Base-by-base conservation (phyloP, 192 early-diverging fungal genomes). In the Coemansia erecta region DNA sequence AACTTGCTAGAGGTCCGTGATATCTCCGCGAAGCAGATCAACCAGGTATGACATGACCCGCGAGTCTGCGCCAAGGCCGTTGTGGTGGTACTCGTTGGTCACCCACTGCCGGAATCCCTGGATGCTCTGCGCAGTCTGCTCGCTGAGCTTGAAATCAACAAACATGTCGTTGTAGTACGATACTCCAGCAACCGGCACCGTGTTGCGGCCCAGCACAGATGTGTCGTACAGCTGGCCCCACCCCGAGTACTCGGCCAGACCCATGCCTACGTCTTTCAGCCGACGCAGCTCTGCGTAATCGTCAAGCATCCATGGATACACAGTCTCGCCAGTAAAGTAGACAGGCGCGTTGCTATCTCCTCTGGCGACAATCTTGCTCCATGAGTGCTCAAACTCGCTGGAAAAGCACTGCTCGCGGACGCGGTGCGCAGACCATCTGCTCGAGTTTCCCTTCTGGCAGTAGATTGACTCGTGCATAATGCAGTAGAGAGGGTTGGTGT, bases 121-220 rank as follows among this genome's bases (percentile, higher is more conserved):
- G 48, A 86, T 82, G 23, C 51, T 56, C 5, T 64, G 46, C 8
- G 84, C 85, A 9, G 85, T 84, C 39, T 82, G 63, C 55, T 85
- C 84, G 48, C 84, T 86, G 41, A 82, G 70, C 26, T 83, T 56
- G 46, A 82, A 72, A 50, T 83, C 84, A 3, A 89, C 87, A 75
- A 82, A 86, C 87, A 89, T 87, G 61, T 89, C 87, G 63, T 89
- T 84, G 64, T 84, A 89, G 56, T 87, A 89, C 40, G 74, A 70
- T 10, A 84, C 81, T 8, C 82, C 87, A 8, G 87, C 85, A 50
- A 85, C 79, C 13, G 82, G 80, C 3, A 83, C 81, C 8, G 56
- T 75, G 62, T 84, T 83, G 46, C 51, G 70, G 10, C 64, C 65
- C 18, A 86, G 54, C 4, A 66, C 71, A 13, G 74, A 72, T 9